Conservation (phyloP, 352 stramenopile species). For the Phytophthora sp. region DNA sequence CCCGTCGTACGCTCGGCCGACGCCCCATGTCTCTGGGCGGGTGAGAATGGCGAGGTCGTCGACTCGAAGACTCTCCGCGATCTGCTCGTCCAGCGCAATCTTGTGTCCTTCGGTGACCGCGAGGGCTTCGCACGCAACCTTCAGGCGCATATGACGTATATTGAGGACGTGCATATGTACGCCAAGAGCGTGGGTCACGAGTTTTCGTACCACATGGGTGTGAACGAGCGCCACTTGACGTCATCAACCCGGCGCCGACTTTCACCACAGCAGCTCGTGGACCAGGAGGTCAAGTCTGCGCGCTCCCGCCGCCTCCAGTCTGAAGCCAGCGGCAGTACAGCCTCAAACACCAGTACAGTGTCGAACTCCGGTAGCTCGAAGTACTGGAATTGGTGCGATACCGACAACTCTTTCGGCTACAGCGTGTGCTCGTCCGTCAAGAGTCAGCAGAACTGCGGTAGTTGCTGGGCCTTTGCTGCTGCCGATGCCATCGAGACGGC, state of each 20-base stretch:
- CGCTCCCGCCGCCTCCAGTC: conserved; percentile 34
- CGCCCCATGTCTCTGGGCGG: conserved; percentile 61
- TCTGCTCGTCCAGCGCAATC: conserved; percentile 50
- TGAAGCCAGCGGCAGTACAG: conserved; percentile 28
- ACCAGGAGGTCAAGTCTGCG: conserved; percentile 55
- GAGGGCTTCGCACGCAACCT: conserved; percentile 54
- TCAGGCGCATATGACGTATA: conserved; percentile 78
- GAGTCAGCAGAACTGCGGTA: conserved; percentile 83
- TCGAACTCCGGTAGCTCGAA: conserved; percentile 29
- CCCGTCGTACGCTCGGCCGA: conserved; percentile 25
- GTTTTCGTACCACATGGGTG: conserved; percentile 74
- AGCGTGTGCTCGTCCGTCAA: conserved; percentile 82
- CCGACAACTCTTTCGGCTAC: conserved; percentile 62
- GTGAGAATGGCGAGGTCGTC: conserved; percentile 49
- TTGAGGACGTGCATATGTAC: conserved; percentile 75
- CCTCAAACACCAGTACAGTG: conserved; percentile 18
- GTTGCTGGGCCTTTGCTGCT: conserved; percentile 82
- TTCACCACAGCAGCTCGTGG: conserved; percentile 63
- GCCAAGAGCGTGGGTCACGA: conserved; percentile 57
- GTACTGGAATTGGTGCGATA: conserved; percentile 78
- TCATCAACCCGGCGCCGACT: conserved; percentile 44
- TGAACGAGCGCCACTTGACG: conserved; percentile 68
- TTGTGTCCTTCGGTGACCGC: conserved; percentile 32
- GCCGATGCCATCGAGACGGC: conserved; percentile 82
- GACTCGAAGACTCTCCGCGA: conserved; percentile 48